These are phyloP conservation scores for Hibiscus trionum DNA, from an alignment of 345 rosid genomes.

Conservation along the genomic window DNA sequence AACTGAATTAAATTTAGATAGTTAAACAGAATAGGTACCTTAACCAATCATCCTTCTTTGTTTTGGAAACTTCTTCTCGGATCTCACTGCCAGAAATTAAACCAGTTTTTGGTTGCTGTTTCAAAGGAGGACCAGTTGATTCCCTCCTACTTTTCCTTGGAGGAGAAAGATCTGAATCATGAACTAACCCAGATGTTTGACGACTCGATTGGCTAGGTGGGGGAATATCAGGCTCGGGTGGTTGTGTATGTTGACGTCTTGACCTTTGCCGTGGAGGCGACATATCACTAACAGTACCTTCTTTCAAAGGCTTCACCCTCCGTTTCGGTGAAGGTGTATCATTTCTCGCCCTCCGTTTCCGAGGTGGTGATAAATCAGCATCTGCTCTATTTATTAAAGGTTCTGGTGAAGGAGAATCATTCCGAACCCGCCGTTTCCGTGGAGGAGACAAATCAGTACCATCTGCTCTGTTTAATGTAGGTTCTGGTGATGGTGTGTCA, in stretches of 20 bases:
- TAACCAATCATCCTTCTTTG: conserved; percentile 45
- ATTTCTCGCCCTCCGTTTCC: conserved; percentile 11
- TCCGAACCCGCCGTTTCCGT: neutral
- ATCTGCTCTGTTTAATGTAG: conserved; percentile 11
- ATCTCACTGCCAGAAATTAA: conserved; percentile 62
- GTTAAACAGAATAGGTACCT: conserved; percentile 31
- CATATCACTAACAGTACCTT: conserved; percentile 8
- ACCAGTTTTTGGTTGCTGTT: conserved; percentile 50
- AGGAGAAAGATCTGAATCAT: conserved; percentile 42
- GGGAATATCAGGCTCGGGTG: conserved; percentile 29
- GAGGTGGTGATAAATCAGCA: conserved; percentile 41
- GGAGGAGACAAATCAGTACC: conserved; percentile 42
- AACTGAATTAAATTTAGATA: conserved; percentile 6
- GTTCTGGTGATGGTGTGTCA: conserved; percentile 31
- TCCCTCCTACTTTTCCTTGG: conserved; percentile 46
- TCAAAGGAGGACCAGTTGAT: conserved; percentile 25
- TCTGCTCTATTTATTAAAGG: conserved; percentile 1
- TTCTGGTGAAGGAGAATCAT: neutral
- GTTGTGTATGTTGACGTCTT: neutral
- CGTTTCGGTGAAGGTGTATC: conserved; percentile 7
- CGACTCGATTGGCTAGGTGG: conserved; percentile 18
- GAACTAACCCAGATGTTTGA: neutral
- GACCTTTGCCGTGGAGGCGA: conserved; percentile 2
- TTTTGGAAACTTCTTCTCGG: conserved; percentile 46
- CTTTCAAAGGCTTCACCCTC: conserved; percentile 2